Percentiles rank a stretch among this genome's conserved stretches.
Evolutionary conservation across 2,329 filamentous ascomycete species (phyloP).

Genomic region (Arthrobotrys conoides): DNA sequence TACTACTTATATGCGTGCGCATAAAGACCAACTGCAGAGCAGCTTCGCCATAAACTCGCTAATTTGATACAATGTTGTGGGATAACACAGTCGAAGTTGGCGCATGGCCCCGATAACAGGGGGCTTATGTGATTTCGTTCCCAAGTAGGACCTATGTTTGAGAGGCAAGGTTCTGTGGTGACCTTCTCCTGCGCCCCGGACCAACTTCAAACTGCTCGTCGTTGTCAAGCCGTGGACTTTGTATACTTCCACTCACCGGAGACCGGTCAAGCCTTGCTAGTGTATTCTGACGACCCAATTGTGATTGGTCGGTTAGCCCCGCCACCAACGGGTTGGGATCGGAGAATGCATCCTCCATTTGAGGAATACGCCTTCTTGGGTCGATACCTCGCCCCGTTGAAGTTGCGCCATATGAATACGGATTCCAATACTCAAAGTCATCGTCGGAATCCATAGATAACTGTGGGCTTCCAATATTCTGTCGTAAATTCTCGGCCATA

Average conservation of each 20-base stretch:
- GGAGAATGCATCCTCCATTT: neutral
- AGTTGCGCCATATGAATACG: neutral
- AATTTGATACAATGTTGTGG: too few relatives aligned
- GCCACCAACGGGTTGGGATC: neutral
- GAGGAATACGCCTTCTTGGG: neutral
- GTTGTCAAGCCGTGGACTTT: too few relatives aligned
- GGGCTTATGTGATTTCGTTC: too few relatives aligned
- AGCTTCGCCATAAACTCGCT: too few relatives aligned
- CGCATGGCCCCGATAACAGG: too few relatives aligned
- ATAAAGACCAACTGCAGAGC: too few relatives aligned
- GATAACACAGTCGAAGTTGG: too few relatives aligned
- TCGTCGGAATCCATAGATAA: neutral
- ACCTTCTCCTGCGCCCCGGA: neutral
- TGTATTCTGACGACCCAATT: neutral
- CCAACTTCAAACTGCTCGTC: slow-evolving; percentile 10
- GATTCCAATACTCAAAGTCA: neutral
- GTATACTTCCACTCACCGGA: too few relatives aligned
- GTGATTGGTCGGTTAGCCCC: neutral
- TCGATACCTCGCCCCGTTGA: neutral
- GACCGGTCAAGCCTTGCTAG: too few relatives aligned
- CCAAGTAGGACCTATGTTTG: neutral
- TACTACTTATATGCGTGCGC: too few relatives aligned
- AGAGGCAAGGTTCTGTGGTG: neutral
- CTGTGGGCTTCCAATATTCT: neutral
- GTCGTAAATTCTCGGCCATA: neutral